These are phyloP conservation scores for Cyberlindnera japonica DNA, from an alignment of 805 yeast species.

Conservation along the genomic window DNA sequence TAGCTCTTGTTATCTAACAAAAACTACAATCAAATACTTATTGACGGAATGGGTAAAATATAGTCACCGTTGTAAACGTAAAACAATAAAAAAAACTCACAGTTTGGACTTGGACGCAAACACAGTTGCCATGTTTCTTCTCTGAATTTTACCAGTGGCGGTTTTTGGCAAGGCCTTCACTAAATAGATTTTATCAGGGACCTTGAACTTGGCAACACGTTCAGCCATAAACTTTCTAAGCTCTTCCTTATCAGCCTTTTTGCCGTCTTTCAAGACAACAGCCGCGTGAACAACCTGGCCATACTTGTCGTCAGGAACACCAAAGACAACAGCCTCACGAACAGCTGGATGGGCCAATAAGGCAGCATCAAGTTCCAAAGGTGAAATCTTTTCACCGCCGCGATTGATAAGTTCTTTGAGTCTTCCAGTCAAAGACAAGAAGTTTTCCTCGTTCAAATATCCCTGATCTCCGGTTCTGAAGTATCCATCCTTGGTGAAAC, in stretches of 20 bases:
- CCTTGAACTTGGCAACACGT: conserved; percentile 53
- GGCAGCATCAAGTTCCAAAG: conserved; percentile 63
- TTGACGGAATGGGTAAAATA: too few species aligned
- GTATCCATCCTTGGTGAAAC: conserved; percentile 52
- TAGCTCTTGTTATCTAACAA: too few species aligned
- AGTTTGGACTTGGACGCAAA: conserved; percentile 36
- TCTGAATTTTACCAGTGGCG: conserved; percentile 74
- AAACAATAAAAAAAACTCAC: conserved; percentile 14
- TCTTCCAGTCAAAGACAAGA: conserved; percentile 62
- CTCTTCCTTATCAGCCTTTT: conserved; percentile 36
- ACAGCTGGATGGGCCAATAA: conserved; percentile 60
- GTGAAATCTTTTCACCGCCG: conserved; percentile 77
- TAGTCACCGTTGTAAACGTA: too few species aligned
- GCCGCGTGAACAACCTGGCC: conserved; percentile 74
- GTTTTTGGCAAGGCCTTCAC: conserved; percentile 67
- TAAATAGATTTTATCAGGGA: conserved; percentile 55
- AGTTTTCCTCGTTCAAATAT: conserved; percentile 52
- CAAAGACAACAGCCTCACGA: conserved; percentile 68
- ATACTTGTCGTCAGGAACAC: conserved; percentile 61
- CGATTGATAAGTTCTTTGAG: conserved; percentile 71
- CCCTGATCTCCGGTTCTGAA: conserved; percentile 85
- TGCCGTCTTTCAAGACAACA: conserved; percentile 48
- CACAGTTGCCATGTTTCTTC: conserved; percentile 58
- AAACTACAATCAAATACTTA: too few species aligned
- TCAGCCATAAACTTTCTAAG: conserved; percentile 41